phyloP scores from a whole-genome alignment of 129 eudicot genomes.

The Heracleum sosnowskyi region DNA sequence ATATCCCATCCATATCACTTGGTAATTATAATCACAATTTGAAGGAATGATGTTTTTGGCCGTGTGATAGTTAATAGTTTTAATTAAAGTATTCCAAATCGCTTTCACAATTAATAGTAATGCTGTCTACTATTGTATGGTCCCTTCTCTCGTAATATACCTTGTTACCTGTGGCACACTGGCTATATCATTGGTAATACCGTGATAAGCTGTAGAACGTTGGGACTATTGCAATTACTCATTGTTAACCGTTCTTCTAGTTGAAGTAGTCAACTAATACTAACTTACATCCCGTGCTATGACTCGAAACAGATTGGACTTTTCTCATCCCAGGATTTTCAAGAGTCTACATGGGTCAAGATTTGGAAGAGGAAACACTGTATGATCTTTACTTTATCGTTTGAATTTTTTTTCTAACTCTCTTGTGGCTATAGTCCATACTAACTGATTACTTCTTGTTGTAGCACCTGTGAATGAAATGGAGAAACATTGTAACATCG shows the following conservation, averaged over 20 bases:
- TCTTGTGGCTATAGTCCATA: neutral
- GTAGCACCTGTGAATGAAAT: constrained; percentile 78
- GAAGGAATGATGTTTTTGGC: neutral
- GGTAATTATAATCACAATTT: constrained; percentile 41
- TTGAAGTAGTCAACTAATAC: neutral
- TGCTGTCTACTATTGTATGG: neutral
- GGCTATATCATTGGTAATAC: neutral
- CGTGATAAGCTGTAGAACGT: neutral
- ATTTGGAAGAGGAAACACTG: constrained; percentile 76
- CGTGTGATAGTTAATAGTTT: neutral
- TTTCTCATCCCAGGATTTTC: constrained; percentile 92
- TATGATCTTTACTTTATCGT: constrained; percentile 19
- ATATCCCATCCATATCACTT: constrained; percentile 82
- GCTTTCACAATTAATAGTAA: neutral
- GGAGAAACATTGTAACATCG: constrained; percentile 90
- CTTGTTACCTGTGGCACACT: neutral
- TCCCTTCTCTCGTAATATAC: neutral
- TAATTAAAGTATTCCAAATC: neutral
- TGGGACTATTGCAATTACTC: neutral
- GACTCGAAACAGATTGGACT: constrained; percentile 62
- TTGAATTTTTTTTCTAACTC: neutral
- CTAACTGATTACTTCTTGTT: constrained; percentile 18
- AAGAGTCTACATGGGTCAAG: constrained; percentile 77
- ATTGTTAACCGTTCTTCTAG: neutral
- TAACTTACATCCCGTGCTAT: constrained; percentile 11